These are phyloP conservation scores for Zopfochytrium polystomum DNA, from an alignment of 371 early-diverging fungal genomes.

Conservation along the genomic window DNA sequence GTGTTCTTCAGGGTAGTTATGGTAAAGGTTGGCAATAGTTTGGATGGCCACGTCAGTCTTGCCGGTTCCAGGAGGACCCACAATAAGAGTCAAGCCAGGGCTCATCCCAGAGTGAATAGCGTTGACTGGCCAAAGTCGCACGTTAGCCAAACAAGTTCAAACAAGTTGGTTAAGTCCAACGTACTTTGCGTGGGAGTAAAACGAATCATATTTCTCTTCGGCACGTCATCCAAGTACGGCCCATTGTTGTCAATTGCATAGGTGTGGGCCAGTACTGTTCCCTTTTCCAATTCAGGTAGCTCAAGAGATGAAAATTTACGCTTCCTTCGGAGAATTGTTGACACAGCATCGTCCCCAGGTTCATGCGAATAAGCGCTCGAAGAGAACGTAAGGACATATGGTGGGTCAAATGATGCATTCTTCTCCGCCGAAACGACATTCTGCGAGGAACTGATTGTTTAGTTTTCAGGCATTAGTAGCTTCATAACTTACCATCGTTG, in stretches of 20 bases:
- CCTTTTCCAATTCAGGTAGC: no score
- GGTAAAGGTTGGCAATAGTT: conserved; percentile 88
- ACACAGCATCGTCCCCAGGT: conserved; percentile 5
- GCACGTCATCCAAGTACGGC: conserved; percentile 68
- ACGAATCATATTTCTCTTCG: conserved; percentile 64
- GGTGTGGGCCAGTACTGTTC: conserved; percentile 51
- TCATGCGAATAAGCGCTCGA: no score
- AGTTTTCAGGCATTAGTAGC: neutral
- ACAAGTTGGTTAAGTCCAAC: neutral
- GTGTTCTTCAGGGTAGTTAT: conserved; percentile 80
- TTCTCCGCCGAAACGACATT: no score
- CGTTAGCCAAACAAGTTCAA: neutral
- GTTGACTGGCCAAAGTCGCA: conserved; percentile 46
- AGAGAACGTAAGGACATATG: conserved; percentile 60
- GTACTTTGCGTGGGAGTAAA: conserved; percentile 83
- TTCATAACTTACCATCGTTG: conserved; percentile 33
- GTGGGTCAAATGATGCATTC: no score
- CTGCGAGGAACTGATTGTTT: no score
- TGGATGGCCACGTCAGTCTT: conserved; percentile 97
- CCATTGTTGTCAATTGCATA: conserved; percentile 48
- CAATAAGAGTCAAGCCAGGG: conserved; percentile 81
- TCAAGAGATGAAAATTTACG: no score
- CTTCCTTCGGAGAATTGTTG: no score
- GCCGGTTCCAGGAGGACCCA: conserved; percentile 94
- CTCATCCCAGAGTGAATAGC: conserved; percentile 79